Base-by-base conservation (phyloP, 129 eudicot genomes). In the Gnaphalium uliginosum region DNA sequence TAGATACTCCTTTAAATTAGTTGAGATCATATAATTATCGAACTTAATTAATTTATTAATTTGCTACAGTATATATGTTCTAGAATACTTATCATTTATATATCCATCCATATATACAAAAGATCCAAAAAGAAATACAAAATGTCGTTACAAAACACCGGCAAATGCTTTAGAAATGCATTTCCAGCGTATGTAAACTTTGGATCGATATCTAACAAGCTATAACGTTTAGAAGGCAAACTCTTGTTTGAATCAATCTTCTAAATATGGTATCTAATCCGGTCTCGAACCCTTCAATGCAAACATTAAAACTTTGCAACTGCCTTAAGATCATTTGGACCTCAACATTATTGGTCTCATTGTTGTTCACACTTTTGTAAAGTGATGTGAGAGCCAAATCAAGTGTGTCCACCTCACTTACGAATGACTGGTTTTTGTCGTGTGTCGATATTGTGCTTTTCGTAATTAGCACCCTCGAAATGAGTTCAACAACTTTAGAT, bases 191-290 rank as follows among this genome's bases (percentile, higher is more conserved):
- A 64, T 46, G 19, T 30, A 64, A 50, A 70, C 39, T 22, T 6
- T 53, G 8, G 15, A 41, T 11, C 13, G 25, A 71, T 71, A 14
- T 51, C 69, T 79, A 79, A 72, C 72, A 69, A 63, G 54, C 67
- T 62, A 72, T 54, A 21, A 79, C 33, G 66, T 79, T 64, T 4
- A 79, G 73, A 79, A 79, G 72, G 43, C 78, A 79, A 50, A 30
- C 66, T 71, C 78, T 51, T 0, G 27, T 23, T 23, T 72, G 78
- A 66, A 79, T 37, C 24, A 79, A 63, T 79, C 67, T 73, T 57
- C 82, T 71, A 51, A 71, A 79, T 17, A 72, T 22, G 43, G 13
- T 35, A 35, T 62, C 65, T 71, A 79, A 32, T 24, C 48, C 78
- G 22, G 32, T 64, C 29, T 63, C 82, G 35, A 71, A 62, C 19